phyloP scores from a whole-genome alignment of 192 early-diverging fungal genomes.

The Coemansia sp. region DNA sequence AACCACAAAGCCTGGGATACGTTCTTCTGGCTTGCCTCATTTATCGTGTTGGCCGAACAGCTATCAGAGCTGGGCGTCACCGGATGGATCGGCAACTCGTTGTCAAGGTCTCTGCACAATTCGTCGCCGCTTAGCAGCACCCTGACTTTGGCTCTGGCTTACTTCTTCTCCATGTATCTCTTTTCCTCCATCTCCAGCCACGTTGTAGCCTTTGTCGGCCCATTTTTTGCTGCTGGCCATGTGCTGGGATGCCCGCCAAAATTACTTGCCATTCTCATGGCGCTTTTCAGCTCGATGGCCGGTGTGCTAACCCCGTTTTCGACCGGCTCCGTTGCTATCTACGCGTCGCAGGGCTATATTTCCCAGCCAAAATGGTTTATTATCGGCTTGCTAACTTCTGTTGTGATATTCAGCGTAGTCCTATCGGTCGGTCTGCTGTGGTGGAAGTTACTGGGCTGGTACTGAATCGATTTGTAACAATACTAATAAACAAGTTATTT shows the following conservation, averaged over 20 bases:
- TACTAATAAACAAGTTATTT: not conserved
- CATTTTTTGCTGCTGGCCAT: constrained; percentile 72
- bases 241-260: constrained; percentile 59
- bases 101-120: constrained; percentile 50
- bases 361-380: constrained; percentile 62
- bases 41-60: constrained; percentile 75
- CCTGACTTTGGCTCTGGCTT: constrained; percentile 56
- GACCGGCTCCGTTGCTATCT: constrained; percentile 61
- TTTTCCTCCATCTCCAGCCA: constrained; percentile 76
- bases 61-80: constrained; percentile 69
- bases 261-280: constrained; percentile 59
- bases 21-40: constrained; percentile 79
- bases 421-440: constrained; percentile 66
- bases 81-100: constrained; percentile 61
- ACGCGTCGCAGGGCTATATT: constrained; percentile 63
- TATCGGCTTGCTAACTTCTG: constrained; percentile 56
- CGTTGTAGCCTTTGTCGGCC: constrained; percentile 66
- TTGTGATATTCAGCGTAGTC: constrained; percentile 57
- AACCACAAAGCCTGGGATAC: constrained; percentile 79
- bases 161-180: constrained; percentile 72
- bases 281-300: constrained; percentile 64
- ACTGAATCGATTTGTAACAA: constrained; percentile 8
- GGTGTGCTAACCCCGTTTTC: constrained; percentile 60
- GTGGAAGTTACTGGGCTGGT: constrained; percentile 73
- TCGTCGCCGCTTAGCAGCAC: constrained; percentile 45